Percentiles rank a stretch among this genome's conserved stretches.
These are phyloP conservation scores for Umbelopsis isabellina DNA, from an alignment of 192 early-diverging fungal species.

Conservation along the genomic window DNA sequence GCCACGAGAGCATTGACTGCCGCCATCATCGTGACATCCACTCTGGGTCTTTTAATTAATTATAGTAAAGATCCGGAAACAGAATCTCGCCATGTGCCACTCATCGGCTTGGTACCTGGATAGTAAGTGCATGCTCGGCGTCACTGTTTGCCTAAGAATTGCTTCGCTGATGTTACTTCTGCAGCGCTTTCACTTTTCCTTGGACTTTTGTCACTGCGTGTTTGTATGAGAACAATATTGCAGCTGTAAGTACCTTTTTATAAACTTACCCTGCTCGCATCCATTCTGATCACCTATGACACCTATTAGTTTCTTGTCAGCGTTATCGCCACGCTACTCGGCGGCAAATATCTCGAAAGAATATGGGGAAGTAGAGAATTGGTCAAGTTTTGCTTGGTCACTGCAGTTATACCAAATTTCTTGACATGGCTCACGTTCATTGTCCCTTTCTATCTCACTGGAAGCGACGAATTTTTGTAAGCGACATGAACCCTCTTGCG, in stretches of 20 bases:
- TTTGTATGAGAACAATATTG: constrained; percentile 56
- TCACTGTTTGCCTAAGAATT: neutral
- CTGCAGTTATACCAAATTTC: constrained; percentile 53
- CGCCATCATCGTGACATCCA: constrained; percentile 37
- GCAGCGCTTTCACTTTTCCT: constrained; percentile 27
- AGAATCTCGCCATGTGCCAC: constrained; percentile 13
- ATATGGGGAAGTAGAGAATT: constrained; percentile 82
- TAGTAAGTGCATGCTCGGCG: constrained; percentile 26
- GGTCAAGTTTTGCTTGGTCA: constrained; percentile 66
- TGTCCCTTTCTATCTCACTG: constrained; percentile 57
- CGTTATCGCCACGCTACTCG: constrained; percentile 44
- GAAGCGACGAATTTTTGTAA: constrained; percentile 64
- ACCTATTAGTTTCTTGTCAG: constrained; percentile 47
- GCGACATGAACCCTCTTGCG: constrained; percentile 22
- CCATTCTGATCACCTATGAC: neutral
- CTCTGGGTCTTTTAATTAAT: constrained; percentile 26
- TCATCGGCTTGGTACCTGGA: constrained; percentile 44
- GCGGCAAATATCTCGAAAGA: constrained; percentile 83
- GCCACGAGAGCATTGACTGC: constrained; percentile 48
- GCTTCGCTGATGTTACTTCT: neutral
- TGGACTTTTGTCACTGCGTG: constrained; percentile 68
- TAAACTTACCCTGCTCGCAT: neutral
- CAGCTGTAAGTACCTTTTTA: constrained; percentile 42
- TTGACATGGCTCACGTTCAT: constrained; percentile 60
- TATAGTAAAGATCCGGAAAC: constrained; percentile 28